Percentiles rank a stretch among this genome's conserved stretches.
Conservation (phyloP, 352 stramenopile species). For the Globisporangium alternatum region DNA sequence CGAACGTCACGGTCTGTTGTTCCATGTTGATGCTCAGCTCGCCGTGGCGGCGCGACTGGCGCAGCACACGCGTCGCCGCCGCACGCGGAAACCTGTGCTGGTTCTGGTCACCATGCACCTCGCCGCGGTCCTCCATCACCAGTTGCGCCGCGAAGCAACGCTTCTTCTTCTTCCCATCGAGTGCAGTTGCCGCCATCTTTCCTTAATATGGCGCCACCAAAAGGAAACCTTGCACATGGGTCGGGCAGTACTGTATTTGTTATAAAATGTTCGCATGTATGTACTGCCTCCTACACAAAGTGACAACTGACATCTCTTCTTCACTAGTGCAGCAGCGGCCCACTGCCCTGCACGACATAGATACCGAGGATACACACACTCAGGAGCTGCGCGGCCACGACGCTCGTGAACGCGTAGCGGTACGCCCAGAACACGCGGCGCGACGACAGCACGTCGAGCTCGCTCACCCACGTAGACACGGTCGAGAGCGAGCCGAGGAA, state of each 20-base stretch:
- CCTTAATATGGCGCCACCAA: not conserved
- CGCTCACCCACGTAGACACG: constrained; percentile 66
- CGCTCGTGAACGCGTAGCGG: constrained; percentile 42
- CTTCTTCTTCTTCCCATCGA: constrained; percentile 2
- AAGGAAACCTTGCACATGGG: not conserved
- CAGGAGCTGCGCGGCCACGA: constrained; percentile 48
- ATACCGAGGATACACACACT: constrained; percentile 59
- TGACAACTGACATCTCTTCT: constrained; percentile 1
- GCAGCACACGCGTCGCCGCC: constrained; percentile 16
- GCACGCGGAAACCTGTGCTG: not conserved
- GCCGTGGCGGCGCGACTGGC: constrained; percentile 37
- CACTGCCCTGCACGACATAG: constrained; percentile 36
- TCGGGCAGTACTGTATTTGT: constrained; percentile 8
- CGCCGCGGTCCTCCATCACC: constrained; percentile 10
- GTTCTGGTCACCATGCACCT: not conserved
- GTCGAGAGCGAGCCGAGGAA: constrained; percentile 69
- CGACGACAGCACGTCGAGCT: constrained; percentile 48
- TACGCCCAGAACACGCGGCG: constrained; percentile 49
- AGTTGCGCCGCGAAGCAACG: constrained; percentile 11
- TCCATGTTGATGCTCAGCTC: constrained; percentile 29
- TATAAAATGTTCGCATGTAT: constrained; percentile 2
- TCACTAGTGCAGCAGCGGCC: constrained; percentile 26
- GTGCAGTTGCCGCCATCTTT: not conserved
- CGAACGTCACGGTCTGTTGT: constrained; percentile 37
- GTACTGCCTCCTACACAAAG: not conserved